Base-by-base conservation (phyloP, 228 moss, liverwort and hornwort species). In the Sphagnum magellanicum region DNA sequence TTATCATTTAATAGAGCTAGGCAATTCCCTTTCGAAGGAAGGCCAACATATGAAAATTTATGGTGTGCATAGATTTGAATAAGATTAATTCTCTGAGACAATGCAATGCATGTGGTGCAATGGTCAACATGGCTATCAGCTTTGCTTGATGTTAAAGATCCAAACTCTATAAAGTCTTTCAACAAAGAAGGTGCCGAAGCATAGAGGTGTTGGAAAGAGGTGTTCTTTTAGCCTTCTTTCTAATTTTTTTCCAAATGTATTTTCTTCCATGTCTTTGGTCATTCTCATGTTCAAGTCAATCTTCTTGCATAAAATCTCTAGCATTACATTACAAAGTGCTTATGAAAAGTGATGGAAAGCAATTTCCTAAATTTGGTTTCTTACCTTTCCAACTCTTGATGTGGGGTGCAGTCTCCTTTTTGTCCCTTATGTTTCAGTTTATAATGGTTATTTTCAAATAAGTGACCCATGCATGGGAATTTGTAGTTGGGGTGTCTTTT, bases 121-220 rank as follows among this genome's bases (percentile, higher is more conserved):
- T 97, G 97, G 97, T 93, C 93, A 4, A 93, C 89, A 48, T 97
- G 91, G 82, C 67, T 97, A 53, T 73, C 91, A 11, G 50, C 76
- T 57, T 81, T 97, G 67, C 80, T 97, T 0, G 85, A 60, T 73
- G 73, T 90, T 0, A 93, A 91, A 66, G 97, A 84, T 48, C 87
- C 65, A 13, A 73, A 48, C 65, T 71, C 68, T 12, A 52, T 66
- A 16, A 75, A 80, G 63, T 11, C 67, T 4, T 73, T 5, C 49
- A 75, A 11, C 12, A 75, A 73, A 57, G 73, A 77, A 49, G 8
- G 55, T 49, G 63, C 5, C 6, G 52, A 50, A 57, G 63, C 32
- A 51, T 77, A 72, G 50, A 8, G 52, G 17, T 88, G 87, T 71
- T 74, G 90, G 62, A 90, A 88, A 76, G 91, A 90, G 74, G 88